phyloP scores from a whole-genome alignment of 768 basidiomycete species.

The Boletellus sp. region DNA sequence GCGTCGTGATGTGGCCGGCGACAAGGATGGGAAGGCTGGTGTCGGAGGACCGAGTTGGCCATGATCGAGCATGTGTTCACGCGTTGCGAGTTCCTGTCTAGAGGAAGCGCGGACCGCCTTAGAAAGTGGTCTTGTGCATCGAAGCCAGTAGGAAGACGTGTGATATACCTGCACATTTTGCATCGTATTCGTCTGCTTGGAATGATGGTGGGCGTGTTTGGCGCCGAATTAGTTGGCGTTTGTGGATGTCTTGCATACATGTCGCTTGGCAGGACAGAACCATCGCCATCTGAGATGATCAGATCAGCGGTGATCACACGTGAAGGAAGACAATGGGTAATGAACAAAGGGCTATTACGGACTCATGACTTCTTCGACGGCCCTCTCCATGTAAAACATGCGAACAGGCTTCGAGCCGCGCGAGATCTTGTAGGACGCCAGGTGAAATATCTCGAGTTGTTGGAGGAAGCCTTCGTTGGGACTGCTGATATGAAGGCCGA shows the following conservation, averaged over 20 bases:
- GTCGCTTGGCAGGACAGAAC: slow-evolving; percentile 54
- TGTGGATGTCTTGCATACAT: slow-evolving; percentile 77
- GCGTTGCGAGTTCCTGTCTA: slow-evolving; percentile 76
- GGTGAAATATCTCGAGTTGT: slow-evolving; percentile 78
- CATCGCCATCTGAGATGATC: slow-evolving; percentile 62
- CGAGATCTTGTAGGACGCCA: slow-evolving; percentile 66
- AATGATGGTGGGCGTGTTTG: slow-evolving; percentile 53
- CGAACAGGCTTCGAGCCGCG: slow-evolving; percentile 65
- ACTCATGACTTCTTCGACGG: slow-evolving; percentile 78
- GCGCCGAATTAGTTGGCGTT: slow-evolving; percentile 58
- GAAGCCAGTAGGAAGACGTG: neutral
- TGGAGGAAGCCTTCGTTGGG: slow-evolving; percentile 82
- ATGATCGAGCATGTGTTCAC: slow-evolving; percentile 94
- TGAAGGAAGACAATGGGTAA: neutral
- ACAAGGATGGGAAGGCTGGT: slow-evolving; percentile 41
- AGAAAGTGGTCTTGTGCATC: neutral
- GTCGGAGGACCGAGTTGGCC: slow-evolving; percentile 72
- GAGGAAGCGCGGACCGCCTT: neutral
- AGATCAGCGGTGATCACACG: slow-evolving; percentile 6
- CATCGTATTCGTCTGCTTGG: slow-evolving; percentile 74
- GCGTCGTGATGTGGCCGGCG: slow-evolving; percentile 49
- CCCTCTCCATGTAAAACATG: slow-evolving; percentile 79
- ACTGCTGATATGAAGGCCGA: slow-evolving; percentile 36
- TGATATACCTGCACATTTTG: slow-evolving; percentile 78
- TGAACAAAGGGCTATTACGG: slow-evolving; percentile 26